Percentiles rank a stretch among this genome's conserved stretches.
Evolutionary conservation across 2,329 filamentous ascomycete genomes (phyloP).

Genomic region (Aspergillus carbonarius): DNA sequence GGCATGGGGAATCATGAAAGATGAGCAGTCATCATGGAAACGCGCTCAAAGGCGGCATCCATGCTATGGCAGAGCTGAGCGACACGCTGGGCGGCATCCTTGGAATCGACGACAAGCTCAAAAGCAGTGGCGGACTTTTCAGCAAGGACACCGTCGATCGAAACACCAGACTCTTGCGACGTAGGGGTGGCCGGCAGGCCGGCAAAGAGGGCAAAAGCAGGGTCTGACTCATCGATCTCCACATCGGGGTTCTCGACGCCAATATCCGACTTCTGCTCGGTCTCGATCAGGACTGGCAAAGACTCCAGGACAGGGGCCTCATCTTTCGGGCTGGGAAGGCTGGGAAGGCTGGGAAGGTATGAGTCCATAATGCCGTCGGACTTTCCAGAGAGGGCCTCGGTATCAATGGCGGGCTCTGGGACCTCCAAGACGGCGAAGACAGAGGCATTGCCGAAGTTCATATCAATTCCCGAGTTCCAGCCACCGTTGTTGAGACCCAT

Average conservation of each 20-base stretch:
- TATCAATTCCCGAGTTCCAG: constrained; percentile 49
- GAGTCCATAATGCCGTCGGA: constrained; percentile 54
- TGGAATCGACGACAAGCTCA: constrained; percentile 59
- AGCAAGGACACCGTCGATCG: constrained; percentile 55
- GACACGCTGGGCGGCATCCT: constrained; percentile 34
- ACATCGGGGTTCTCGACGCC: constrained; percentile 35
- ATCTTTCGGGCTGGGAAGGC: constrained; percentile 47
- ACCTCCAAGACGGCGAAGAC: constrained; percentile 70
- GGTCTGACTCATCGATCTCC: constrained; percentile 56
- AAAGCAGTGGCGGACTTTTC: constrained; percentile 65
- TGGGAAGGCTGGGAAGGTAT: constrained; percentile 34
- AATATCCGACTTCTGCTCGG: constrained; percentile 16
- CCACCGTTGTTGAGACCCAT: constrained; percentile 56
- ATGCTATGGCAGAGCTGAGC: constrained; percentile 41
- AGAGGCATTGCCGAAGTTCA: constrained; percentile 44
- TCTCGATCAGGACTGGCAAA: constrained; percentile 23
- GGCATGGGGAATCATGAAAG: constrained; percentile 37
- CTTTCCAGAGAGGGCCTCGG: constrained; percentile 70
- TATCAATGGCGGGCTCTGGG: constrained; percentile 61
- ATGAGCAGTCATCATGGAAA: constrained; percentile 42
- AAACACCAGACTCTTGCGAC: constrained; percentile 29
- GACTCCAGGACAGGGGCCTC: constrained; percentile 51
- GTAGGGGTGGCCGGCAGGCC: constrained; percentile 47
- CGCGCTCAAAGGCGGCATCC: constrained; percentile 43
- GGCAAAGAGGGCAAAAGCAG: constrained; percentile 51